These are phyloP conservation scores for Narthecium ossifragum DNA, from an alignment of 106 monocot species.

Conservation along the genomic window DNA sequence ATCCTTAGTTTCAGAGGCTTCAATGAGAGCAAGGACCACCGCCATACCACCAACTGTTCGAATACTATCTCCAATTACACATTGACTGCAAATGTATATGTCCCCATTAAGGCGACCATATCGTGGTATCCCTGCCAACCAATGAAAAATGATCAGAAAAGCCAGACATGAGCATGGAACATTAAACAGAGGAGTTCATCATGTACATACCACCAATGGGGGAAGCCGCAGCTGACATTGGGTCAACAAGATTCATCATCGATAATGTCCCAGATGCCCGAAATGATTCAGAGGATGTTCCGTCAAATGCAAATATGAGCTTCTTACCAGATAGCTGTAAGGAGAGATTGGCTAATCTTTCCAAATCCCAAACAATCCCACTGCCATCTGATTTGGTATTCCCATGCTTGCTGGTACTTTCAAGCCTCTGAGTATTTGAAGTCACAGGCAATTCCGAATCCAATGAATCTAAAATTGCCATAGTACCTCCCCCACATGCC, in stretches of 20 bases:
- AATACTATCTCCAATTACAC: constrained; percentile 77
- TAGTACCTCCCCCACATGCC: constrained; percentile 91
- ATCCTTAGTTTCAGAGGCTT: constrained; percentile 89
- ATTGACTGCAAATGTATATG: constrained; percentile 76
- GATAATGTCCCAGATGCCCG: constrained; percentile 75
- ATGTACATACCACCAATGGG: constrained; percentile 83
- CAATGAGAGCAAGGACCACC: constrained; percentile 82
- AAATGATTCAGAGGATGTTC: constrained; percentile 82
- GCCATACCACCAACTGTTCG: constrained; percentile 91
- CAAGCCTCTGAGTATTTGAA: constrained; percentile 59
- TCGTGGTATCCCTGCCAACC: constrained; percentile 77
- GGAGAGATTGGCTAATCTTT: constrained; percentile 65
- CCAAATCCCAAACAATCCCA: constrained; percentile 97
- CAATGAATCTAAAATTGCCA: constrained; percentile 96
- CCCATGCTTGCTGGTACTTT: constrained; percentile 54
- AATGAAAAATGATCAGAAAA: constrained; percentile 10
- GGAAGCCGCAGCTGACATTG: constrained; percentile 91
- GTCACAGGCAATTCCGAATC: constrained; percentile 51
- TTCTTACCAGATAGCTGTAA: constrained; percentile 89
- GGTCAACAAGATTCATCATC: constrained; percentile 95
- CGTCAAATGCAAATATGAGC: constrained; percentile 97
- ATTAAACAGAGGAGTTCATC: neutral
- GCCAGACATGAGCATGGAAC: neutral
- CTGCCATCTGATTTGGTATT: constrained; percentile 64
- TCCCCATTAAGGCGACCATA: constrained; percentile 96